A percentile compares a stretch with the other conserved stretches of the same genome.
Evolutionary conservation across 2,329 filamentous ascomycete species (phyloP).

Genomic region (Beauveria rudraprayagi): DNA sequence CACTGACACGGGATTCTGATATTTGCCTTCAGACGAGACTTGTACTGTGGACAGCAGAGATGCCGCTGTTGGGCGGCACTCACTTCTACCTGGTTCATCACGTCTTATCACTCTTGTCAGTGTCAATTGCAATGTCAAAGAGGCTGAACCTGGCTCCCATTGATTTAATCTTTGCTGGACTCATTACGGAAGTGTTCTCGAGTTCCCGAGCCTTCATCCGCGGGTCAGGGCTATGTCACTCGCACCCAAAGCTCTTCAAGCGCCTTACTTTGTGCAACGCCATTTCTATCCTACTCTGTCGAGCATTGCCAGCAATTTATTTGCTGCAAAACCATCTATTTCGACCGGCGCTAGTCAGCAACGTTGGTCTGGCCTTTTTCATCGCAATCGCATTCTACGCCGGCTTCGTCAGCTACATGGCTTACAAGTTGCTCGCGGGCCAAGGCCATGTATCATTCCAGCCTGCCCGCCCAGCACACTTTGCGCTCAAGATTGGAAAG

Average conservation of each 20-base stretch:
- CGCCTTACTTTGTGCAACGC: background rate
- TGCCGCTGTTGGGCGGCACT: conserved; percentile 11
- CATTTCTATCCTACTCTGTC: background rate
- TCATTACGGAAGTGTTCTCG: conserved; percentile 12
- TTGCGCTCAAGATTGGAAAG: background rate
- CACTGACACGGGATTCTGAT: conserved; percentile 3
- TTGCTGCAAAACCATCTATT: background rate
- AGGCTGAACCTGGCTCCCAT: background rate
- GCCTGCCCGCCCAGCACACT: background rate
- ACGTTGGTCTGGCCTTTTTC: background rate
- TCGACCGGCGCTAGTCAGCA: background rate
- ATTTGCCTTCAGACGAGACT: conserved; percentile 11
- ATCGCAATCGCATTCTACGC: background rate
- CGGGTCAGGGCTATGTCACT: background rate
- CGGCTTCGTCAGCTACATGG: background rate
- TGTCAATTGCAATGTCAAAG: background rate
- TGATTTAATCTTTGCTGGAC: conserved; percentile 12
- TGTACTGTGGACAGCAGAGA: conserved; percentile 14
- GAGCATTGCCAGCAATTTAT: background rate
- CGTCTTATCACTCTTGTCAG: conserved; percentile 10
- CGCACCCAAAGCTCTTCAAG: background rate
- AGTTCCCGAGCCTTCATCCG: conserved; percentile 9
- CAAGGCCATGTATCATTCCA: background rate
- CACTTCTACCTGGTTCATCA: conserved; percentile 13
- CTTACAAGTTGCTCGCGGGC: background rate